Evolutionary conservation across 192 early-diverging fungal species (phyloP), one percentile per base, ranked within the genome.

Genomic region (Coemansia brasiliensis): DNA sequence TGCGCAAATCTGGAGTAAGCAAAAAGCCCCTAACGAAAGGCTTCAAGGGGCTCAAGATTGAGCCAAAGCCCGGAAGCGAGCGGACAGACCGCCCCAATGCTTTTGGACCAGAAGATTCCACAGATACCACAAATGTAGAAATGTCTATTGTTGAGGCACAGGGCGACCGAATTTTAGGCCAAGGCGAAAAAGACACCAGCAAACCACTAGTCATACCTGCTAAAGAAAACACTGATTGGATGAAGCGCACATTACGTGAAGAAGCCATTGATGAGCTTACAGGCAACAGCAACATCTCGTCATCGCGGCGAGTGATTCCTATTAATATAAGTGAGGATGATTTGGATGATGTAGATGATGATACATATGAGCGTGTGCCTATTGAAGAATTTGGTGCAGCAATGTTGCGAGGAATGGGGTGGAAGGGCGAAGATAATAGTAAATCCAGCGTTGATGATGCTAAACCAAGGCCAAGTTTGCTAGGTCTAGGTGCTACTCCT

Each of bases 301-400:
- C 44, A 12, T 18, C 15, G 20, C 17, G 40, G 21, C 22, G 12
- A 25, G 41, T 2, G 1, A 24, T 9, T 7, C 18, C 38, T 12
- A 20, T 10, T 20, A 20, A 13, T 10, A 18, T 18, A 10, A 13
- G 9, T 10, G 35, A 53, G 37, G 24, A 46, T 32, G 62, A 56
- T 22, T 45, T 13, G 9, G 29, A 42, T 5, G 65, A 68, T 13
- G 64, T 67, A 7, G 44, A 48, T 22, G 57, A 67, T 2, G 60
- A 91, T 45, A 87, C 90, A 54, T 96, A 94, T 53, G 90, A 88
- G 43, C 80, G 86, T 0, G 85, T 94, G 1, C 91, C 94, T 4
- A 86, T 96, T 1, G 91, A 95, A 48, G 86, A 88, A 45, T 96
- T 96, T 85, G 94, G 94, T 0, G 81, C 80, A 2, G 93, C 93